Conservation (phyloP, 371 early-diverging fungal genomes). For the Umbelopsis sp. region DNA sequence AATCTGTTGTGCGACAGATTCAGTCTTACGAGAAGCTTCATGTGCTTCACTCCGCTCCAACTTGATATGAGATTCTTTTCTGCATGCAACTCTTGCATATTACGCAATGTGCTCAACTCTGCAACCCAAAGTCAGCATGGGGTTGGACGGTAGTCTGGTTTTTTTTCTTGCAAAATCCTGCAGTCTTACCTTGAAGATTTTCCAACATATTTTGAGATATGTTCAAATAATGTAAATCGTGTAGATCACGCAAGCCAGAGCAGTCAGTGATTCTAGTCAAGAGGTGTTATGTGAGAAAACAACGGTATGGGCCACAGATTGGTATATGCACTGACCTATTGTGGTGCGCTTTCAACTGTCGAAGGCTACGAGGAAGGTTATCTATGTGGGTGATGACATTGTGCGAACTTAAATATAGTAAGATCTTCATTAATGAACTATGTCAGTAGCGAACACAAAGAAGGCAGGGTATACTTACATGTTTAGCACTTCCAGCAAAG, state of each 20-base stretch:
- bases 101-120: constrained; percentile 19
- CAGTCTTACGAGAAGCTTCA: constrained; percentile 44
- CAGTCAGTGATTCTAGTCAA: constrained; percentile 39
- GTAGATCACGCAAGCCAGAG: constrained; percentile 38
- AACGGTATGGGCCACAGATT: background rate
- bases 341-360: constrained; percentile 34
- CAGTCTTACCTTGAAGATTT: constrained; percentile 39
- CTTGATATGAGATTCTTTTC: constrained; percentile 51
- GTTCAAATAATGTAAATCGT: constrained; percentile 50
- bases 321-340: constrained; percentile 30
- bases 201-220: constrained; percentile 52
- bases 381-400: constrained; percentile 37
- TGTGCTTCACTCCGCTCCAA: constrained; percentile 40
- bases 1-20: constrained; percentile 51
- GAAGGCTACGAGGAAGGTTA: constrained; percentile 34
- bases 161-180: background rate
- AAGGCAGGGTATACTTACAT: constrained; percentile 29
- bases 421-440: background rate
- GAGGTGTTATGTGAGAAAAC: background rate
- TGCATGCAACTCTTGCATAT: constrained; percentile 47
- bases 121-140: constrained; percentile 25
- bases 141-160: background rate
- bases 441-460: background rate
- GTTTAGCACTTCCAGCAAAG: constrained; percentile 34
- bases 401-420: constrained; percentile 33